Base-by-base conservation (phyloP, 192 early-diverging fungal species). In the Paraglomus occultum region DNA sequence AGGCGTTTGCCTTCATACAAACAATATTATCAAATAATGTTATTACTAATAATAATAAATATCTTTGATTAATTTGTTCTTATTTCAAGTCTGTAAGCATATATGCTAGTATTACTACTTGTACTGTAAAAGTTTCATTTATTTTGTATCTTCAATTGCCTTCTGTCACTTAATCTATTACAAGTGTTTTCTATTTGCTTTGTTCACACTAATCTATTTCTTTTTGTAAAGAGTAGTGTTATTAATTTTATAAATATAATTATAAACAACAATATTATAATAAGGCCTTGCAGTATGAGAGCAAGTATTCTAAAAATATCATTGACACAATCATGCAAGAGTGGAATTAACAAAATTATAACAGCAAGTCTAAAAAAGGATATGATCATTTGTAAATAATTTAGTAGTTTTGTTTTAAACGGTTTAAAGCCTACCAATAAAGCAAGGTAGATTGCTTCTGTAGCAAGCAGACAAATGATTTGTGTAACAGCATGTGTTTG, bases 361-460 rank as follows among this genome's bases (percentile, higher is more conserved):
- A 51, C 11, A 1, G 44, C 11, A 8, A 51, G 43, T 8, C 17
- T 49, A 11, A 65, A 40, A 65, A 65, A 3, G 12, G 49, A 51
- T 65, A 51, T 42, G 23, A 18, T 2, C n/a, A 51, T 51, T 4
- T 65, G 22, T n/a, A 65, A 65, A 8, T 8, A 17, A 9, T 51
- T 51, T 18, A 65, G 39, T 51, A 17, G 11, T 5, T 1, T 7
- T 39, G 5, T 51, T 65, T 65, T 65, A 65, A 51, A 65, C 0
- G 64, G 64, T 65, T n/a, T 51, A 18, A 50, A 51, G 2, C 5
- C 6, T 39, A 51, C 5, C 14, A 65, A 8, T 65, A 65, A 65
- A 38, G 22, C 12, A 40, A 65, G 20, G 47, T 11, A 51, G 11
- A 51, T 65, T 38, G 42, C 11, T 51, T 65, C 64, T 12, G 64